These are phyloP conservation scores for Penicillium capsulatum DNA, from an alignment of 2,329 filamentous ascomycete species.

Conservation along the genomic window DNA sequence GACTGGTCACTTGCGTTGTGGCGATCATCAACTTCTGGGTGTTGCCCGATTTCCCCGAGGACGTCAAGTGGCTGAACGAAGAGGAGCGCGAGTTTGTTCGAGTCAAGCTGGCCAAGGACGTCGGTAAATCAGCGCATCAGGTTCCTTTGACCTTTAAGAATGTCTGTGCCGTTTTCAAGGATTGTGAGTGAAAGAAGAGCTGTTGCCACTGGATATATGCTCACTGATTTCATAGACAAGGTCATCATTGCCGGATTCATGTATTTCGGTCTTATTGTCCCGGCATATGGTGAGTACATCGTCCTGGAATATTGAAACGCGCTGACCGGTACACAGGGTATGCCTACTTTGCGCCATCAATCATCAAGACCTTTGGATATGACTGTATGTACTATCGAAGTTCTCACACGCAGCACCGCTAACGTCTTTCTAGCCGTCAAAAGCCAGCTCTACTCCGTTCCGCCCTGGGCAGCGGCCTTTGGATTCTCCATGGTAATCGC, in stretches of 20 bases:
- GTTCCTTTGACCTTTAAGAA: slow-evolving; percentile 58
- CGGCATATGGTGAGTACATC: slow-evolving; percentile 57
- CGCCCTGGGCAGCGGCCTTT: slow-evolving; percentile 68
- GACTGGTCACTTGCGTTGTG: slow-evolving; percentile 58
- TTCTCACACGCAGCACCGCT: too few relatives aligned
- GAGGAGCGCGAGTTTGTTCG: slow-evolving; percentile 65
- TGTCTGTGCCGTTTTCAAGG: slow-evolving; percentile 62
- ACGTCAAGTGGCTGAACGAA: slow-evolving; percentile 66
- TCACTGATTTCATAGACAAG: slow-evolving; percentile 45
- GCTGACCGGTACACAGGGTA: slow-evolving; percentile 47
- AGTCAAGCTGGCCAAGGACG: slow-evolving; percentile 63
- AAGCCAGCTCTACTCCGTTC: slow-evolving; percentile 51
- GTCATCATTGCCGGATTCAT: slow-evolving; percentile 71
- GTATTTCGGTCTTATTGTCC: slow-evolving; percentile 76
- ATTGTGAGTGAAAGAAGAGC: slow-evolving; percentile 46
- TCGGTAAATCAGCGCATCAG: slow-evolving; percentile 63
- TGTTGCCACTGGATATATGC: slow-evolving; percentile 1
- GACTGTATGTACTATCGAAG: slow-evolving; percentile 26
- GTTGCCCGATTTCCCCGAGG: slow-evolving; percentile 70
- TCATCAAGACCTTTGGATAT: slow-evolving; percentile 65
- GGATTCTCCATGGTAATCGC: slow-evolving; percentile 73
- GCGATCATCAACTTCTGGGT: slow-evolving; percentile 59
- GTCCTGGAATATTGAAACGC: background rate
- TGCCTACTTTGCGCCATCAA: slow-evolving; percentile 71
- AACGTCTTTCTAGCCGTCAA: slow-evolving; percentile 38